Base-by-base conservation (phyloP, 2,329 filamentous ascomycete genomes). In the Atkinsonella texensis region DNA sequence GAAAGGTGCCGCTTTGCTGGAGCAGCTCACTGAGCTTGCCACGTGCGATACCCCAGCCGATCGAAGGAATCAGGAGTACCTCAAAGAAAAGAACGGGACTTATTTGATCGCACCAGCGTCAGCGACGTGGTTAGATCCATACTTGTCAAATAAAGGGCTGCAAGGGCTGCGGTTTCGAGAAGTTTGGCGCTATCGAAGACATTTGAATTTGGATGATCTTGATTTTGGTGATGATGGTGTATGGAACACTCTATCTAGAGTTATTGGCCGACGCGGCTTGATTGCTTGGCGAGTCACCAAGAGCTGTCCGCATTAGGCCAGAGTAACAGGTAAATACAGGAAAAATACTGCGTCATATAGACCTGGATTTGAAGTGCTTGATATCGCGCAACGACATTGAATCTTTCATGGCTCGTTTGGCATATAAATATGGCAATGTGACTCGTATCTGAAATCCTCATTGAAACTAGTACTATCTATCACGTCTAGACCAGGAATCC, bases 141-240 rank as follows among this genome's bases (percentile, higher is more conserved):
- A 81, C 59, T 68, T 81, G 13, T 62, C 70, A 3, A 80, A 82
- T 56, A 81, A 81, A 64, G 76, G 75, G 1, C 60, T 80, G 39
- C 72, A 79, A 15, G 79, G 79, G 1, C 60, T 89, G 49, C 69
- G 75, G 33, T 84, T 90, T 59, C 74, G 82, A 53, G 79, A 87
- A 63, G 77, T 87, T 3, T 90, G 85, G 84, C 75, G 76, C 53
- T 75, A 87, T 59, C 70, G 67, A 46, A 73, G 74, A 51, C 87
- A 91, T 65, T 66, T 91, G 35, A 89, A 89, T 60, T 69, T 91
- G 42, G 87, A 91, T 65, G 87, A 91, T 66, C 71, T 91, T 62
- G 85, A 90, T 62, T 89, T 87, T 71, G 84, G 72, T 2, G 82
- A 86, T 54, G 86, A 90, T 59, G 87, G 87, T 6, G 72, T 90